Evolutionary conservation across 208 protist genomes (phyloP).

Genomic region (Leptomonas seymouri): DNA sequence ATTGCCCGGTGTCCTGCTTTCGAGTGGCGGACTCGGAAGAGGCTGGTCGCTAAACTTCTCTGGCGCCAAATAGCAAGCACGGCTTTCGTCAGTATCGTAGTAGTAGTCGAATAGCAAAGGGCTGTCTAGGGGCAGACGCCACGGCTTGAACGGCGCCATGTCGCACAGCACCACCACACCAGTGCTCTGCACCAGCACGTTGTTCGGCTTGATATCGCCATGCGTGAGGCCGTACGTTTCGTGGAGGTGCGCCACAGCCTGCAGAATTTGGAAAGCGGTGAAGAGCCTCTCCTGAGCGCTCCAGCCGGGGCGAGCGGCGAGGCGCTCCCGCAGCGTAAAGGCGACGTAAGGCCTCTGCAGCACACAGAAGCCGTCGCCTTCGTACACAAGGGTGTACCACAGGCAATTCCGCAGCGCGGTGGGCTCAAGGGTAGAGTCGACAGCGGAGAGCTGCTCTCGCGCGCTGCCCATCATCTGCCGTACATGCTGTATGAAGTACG

Average conservation of each 20-base stretch:
- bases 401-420: slow-evolving; percentile 19
- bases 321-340: slow-evolving; percentile 77
- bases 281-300: slow-evolving; percentile 54
- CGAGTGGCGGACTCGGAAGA: slow-evolving; percentile 22
- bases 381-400: slow-evolving; percentile 31
- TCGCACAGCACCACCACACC: slow-evolving; percentile 85
- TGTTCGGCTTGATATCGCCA: slow-evolving; percentile 90
- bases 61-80: slow-evolving; percentile 80
- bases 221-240: slow-evolving; percentile 78
- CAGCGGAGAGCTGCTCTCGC: slow-evolving; percentile 39
- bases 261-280: slow-evolving; percentile 68
- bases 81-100: slow-evolving; percentile 87
- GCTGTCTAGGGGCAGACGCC: slow-evolving; percentile 62
- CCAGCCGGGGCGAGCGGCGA: slow-evolving; percentile 67
- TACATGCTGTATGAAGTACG: slow-evolving; percentile 45
- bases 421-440: slow-evolving; percentile 33
- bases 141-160: slow-evolving; percentile 88
- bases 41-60: slow-evolving; percentile 82
- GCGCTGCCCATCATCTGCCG: slow-evolving; percentile 33
- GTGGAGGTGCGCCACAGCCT: slow-evolving; percentile 75
- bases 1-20: slow-evolving; percentile 24
- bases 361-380: slow-evolving; percentile 50
- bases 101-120: slow-evolving; percentile 85
- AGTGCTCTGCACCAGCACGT: slow-evolving; percentile 74
- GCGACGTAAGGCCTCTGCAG: slow-evolving; percentile 78